phyloP scores from a whole-genome alignment of 495 filamentous ascomycete genomes.

The Hyphodiscus hymeniophilus region DNA sequence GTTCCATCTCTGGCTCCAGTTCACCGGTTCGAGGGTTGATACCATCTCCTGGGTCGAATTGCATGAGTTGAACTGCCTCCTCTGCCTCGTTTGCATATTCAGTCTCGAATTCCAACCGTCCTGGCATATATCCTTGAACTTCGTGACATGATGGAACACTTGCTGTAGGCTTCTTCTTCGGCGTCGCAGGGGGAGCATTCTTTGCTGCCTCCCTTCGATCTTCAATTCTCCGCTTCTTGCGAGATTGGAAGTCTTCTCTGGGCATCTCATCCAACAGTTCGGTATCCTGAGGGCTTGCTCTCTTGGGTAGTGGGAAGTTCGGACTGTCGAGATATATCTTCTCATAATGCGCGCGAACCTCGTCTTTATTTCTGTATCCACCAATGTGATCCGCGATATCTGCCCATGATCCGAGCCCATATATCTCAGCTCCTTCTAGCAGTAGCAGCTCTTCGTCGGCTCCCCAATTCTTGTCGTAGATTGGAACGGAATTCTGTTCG shows the following conservation, averaged over 20 bases:
- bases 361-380: slow-evolving; percentile 86
- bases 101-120: slow-evolving; percentile 93
- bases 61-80: slow-evolving; percentile 95
- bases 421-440: slow-evolving; percentile 94
- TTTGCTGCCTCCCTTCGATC: slow-evolving; percentile 81
- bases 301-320: slow-evolving; percentile 77
- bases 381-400: slow-evolving; percentile 98
- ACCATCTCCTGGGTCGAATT: slow-evolving; percentile 93
- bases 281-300: slow-evolving; percentile 72
- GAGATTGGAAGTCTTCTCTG: slow-evolving; percentile 84
- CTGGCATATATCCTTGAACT: slow-evolving; percentile 97
- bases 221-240: slow-evolving; percentile 93
- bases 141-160: slow-evolving; percentile 94
- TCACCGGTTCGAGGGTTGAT: slow-evolving; percentile 74
- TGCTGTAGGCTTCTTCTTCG: slow-evolving; percentile 92
- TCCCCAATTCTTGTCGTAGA: slow-evolving; percentile 92
- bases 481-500: slow-evolving; percentile 95
- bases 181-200: slow-evolving; percentile 71
- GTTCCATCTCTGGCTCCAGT: slow-evolving; percentile 85
- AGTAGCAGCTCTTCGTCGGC: slow-evolving; percentile 92
- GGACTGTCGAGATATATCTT: slow-evolving; percentile 76
- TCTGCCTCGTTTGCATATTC: slow-evolving; percentile 98
- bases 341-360: slow-evolving; percentile 89
- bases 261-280: slow-evolving; percentile 69
- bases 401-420: slow-evolving; percentile 93